Conservation (phyloP, 306 rosid genomes). For the Rosa chinensis region DNA sequence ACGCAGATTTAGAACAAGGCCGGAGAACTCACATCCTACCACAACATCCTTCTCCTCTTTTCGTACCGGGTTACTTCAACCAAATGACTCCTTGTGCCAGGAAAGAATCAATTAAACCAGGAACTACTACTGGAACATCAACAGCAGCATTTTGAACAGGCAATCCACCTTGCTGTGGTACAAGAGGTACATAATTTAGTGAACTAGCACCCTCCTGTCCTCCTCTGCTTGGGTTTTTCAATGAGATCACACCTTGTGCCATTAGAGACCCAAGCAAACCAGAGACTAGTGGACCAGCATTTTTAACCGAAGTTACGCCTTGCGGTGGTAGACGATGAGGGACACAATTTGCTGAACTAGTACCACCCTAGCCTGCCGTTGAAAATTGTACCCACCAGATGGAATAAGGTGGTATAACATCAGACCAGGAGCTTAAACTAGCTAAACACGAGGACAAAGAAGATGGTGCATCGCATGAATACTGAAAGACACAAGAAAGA, state of each 20-base stretch:
- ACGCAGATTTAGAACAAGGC: no score
- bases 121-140: background rate
- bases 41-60: no score
- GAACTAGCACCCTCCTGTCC: background rate
- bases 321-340: conserved; percentile 58
- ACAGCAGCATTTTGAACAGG: no score
- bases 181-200: background rate
- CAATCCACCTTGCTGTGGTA: no score
- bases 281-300: conserved; percentile 43
- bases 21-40: no score
- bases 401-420: conserved; percentile 25
- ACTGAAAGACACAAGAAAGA: no score
- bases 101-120: background rate
- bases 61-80: no score
- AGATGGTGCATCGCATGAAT: no score
- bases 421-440: no score
- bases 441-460: no score
- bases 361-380: conserved; percentile 34
- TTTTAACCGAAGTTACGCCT: conserved; percentile 37
- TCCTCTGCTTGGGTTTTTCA: conserved; percentile 29
- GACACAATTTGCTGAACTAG: conserved; percentile 38
- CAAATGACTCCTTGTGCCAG: no score
- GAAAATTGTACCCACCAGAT: conserved; percentile 29
- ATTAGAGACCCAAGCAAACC: conserved; percentile 65
- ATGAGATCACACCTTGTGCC: conserved; percentile 85